Conservation (phyloP, 257 asterid species). For the Forsythia viridissima region DNA sequence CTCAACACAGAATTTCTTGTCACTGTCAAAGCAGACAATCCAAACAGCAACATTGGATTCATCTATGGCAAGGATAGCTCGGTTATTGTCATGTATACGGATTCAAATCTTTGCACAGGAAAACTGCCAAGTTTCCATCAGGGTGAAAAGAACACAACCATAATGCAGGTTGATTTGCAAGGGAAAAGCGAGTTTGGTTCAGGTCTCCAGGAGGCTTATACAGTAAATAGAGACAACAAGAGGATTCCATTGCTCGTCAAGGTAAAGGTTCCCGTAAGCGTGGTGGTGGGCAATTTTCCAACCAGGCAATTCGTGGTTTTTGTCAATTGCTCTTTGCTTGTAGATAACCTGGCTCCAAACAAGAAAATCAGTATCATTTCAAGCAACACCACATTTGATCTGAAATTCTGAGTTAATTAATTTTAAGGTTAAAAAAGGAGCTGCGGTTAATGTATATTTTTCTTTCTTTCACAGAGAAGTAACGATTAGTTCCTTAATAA, state of each 20-base stretch:
- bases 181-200: conserved; percentile 44
- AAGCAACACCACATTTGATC: conserved; percentile 6
- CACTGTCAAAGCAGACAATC: conserved; percentile 45
- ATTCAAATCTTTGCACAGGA: conserved; percentile 41
- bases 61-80: conserved; percentile 37
- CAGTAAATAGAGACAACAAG: conserved; percentile 21
- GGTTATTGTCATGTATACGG: conserved; percentile 28
- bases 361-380: conserved; percentile 35
- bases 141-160: conserved; percentile 36
- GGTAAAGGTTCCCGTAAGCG: conserved; percentile 38
- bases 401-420: conserved; percentile 20
- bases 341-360: conserved; percentile 41
- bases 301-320: conserved; percentile 25
- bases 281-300: conserved; percentile 12
- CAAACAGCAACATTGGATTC: conserved; percentile 42
- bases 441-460: neutral
- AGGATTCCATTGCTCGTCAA: conserved; percentile 48
- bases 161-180: conserved; percentile 32
- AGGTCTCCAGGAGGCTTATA: conserved; percentile 31
- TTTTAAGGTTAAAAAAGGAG: neutral
- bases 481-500: neutral
- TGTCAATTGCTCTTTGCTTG: conserved; percentile 34
- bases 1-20: conserved; percentile 33
- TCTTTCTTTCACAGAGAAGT: neutral
- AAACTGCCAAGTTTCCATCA: conserved; percentile 51